phyloP scores from a whole-genome alignment of 129 eudicot genomes.

The sunflower (Helianthus annuus) region DNA sequence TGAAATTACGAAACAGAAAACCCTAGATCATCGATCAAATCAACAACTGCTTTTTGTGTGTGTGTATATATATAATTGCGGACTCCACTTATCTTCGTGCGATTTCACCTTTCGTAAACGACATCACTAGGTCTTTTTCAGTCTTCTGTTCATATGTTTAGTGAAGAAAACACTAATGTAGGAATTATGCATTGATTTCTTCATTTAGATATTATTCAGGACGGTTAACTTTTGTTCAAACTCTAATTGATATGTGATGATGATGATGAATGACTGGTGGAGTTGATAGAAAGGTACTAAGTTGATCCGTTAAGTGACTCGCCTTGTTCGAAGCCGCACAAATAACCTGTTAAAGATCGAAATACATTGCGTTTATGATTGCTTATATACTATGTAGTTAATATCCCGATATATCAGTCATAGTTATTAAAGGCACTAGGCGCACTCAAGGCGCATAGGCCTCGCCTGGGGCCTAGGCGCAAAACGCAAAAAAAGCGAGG shows the following conservation, averaged over 20 bases:
- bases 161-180: background rate
- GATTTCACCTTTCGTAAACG: constrained; percentile 21
- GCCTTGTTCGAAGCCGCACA: constrained; percentile 9
- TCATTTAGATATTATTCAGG: background rate
- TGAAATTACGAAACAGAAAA: background rate
- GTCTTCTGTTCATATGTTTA: constrained; percentile 13
- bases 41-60: constrained; percentile 13
- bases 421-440: too few species aligned
- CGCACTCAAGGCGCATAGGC: too few species aligned
- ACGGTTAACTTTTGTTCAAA: constrained; percentile 18
- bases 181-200: constrained; percentile 5
- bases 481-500: too few species aligned
- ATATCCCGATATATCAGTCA: too few species aligned
- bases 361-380: constrained; percentile 18
- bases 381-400: constrained; percentile 5
- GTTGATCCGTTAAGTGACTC: background rate
- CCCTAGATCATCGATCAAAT: constrained; percentile 1
- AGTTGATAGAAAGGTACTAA: background rate
- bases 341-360: constrained; percentile 15
- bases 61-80: background rate
- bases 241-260: constrained; percentile 1
- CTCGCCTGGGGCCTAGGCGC: too few species aligned
- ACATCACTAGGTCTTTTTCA: constrained; percentile 31
- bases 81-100: background rate
- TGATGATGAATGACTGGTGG: background rate